phyloP scores from a whole-genome alignment of 192 early-diverging fungal species.

The Backusella morwellensis region DNA sequence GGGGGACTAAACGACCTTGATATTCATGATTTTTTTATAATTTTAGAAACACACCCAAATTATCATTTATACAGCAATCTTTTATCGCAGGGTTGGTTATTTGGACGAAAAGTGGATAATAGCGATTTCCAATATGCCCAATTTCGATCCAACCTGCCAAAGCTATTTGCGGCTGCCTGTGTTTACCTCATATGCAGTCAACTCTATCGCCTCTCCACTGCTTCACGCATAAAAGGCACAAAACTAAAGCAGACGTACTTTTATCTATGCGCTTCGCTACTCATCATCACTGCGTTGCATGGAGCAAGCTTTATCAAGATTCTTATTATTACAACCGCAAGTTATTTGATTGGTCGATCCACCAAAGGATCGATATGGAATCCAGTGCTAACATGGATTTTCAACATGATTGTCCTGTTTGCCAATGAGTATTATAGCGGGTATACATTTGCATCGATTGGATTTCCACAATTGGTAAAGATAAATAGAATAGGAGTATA shows the following conservation, averaged over 20 bases:
- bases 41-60: constrained; percentile 36
- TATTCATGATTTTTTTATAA: neutral
- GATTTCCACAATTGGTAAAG: constrained; percentile 10
- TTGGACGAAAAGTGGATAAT: constrained; percentile 67
- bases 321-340: constrained; percentile 51
- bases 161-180: constrained; percentile 42
- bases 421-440: constrained; percentile 74
- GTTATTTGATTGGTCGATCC: constrained; percentile 64
- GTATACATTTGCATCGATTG: constrained; percentile 48
- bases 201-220: constrained; percentile 35
- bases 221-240: constrained; percentile 21
- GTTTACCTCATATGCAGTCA: constrained; percentile 53
- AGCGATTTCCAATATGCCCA: constrained; percentile 65
- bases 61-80: constrained; percentile 38
- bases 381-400: constrained; percentile 76
- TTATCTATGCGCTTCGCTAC: constrained; percentile 56
- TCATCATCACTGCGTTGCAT: constrained; percentile 64
- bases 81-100: constrained; percentile 66
- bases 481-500: too few relatives aligned
- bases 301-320: constrained; percentile 79
- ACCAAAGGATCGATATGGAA: constrained; percentile 51
- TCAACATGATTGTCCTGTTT: constrained; percentile 77
- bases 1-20: neutral
- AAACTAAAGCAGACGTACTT: constrained; percentile 38
- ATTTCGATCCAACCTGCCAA: constrained; percentile 61